Conservation (phyloP, 208 protist genomes). For the Wallacemonas sp. region DNA sequence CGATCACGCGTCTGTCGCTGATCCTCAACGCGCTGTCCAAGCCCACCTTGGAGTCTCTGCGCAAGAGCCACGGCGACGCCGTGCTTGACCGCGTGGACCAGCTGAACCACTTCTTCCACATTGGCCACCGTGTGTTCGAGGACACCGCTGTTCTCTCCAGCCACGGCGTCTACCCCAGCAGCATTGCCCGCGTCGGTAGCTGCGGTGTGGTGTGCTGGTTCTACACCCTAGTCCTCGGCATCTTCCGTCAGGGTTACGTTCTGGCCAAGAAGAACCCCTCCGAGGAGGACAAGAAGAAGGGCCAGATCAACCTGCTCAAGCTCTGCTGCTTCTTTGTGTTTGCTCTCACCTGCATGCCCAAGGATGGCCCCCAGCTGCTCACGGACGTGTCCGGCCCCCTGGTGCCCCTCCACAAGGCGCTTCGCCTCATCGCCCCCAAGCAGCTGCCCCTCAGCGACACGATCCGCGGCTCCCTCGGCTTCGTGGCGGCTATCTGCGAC, state of each 20-base stretch:
- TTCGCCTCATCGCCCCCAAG: slow-evolving; percentile 68
- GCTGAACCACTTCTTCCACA: slow-evolving; percentile 79
- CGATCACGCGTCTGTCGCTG: slow-evolving; percentile 84
- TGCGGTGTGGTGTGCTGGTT: slow-evolving; percentile 87
- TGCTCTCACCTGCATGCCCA: slow-evolving; percentile 75
- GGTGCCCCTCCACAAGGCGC: slow-evolving; percentile 66
- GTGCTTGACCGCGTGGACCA: slow-evolving; percentile 63
- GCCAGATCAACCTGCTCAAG: slow-evolving; percentile 80
- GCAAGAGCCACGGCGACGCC: slow-evolving; percentile 58
- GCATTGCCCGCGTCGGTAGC: slow-evolving; percentile 60
- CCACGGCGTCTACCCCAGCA: slow-evolving; percentile 56
- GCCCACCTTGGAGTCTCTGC: slow-evolving; percentile 49
- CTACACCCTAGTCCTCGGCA: slow-evolving; percentile 72
- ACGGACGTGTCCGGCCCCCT: slow-evolving; percentile 59
- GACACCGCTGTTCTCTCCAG: slow-evolving; percentile 75
- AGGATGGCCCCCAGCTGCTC: slow-evolving; percentile 78
- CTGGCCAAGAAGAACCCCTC: slow-evolving; percentile 66
- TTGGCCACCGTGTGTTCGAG: slow-evolving; percentile 83
- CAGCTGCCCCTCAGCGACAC: slow-evolving; percentile 71
- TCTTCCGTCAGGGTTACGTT: slow-evolving; percentile 70
- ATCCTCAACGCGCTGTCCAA: slow-evolving; percentile 71
- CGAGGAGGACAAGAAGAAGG: slow-evolving; percentile 69
- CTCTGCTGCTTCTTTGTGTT: slow-evolving; percentile 81
- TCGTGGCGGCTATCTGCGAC: slow-evolving; percentile 84
- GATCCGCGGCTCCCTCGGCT: slow-evolving; percentile 69